Base-by-base conservation (phyloP, 2,329 filamentous ascomycete species). In the Rutstroemia sp. region DNA sequence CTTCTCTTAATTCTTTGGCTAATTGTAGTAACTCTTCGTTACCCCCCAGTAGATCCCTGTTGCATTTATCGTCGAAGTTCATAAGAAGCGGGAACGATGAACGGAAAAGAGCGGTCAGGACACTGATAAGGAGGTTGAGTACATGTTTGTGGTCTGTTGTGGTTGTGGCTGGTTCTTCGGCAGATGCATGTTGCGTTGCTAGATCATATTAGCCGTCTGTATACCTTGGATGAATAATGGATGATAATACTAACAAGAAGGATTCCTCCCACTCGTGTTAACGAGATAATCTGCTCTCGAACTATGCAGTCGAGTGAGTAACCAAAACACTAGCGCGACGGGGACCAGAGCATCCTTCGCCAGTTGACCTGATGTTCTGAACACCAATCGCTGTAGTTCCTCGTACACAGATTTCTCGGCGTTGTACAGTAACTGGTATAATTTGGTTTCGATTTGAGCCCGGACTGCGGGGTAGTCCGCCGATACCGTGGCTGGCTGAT, bases 401-500 rank as follows among this genome's bases (percentile, higher is more conserved):
- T 52, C 58, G 44, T 62, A 65, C 4, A 66, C 56, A 21, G 59
- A 58, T 30, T 51, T 62, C 42, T 63, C 61, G 0, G 64, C 63
- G 3, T 61, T 30, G 19, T 61, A 56, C 14, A 67, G 61, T 4
- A 62, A 58, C 34, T 63, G 56, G 49, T 63, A 67, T 9, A 67
- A 56, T n/a, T 63, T 59, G 4, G 64, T 67, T n/a, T 67, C 64
- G 34, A 67, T 58, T 21, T 59, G 58, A 30, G 63, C 63, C 57
- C 63, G 59, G 7, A 62, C 55, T 46, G 8, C n/a, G 4, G 47
- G 25, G 37, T 39, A 54, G 19, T 14, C 41, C 18, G 38, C 21
- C 18, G 7, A 19, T 52, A 45, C 4, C 5, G 46, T 27, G 16
- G 46, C 46, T 8, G 9, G 18, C 25, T 23, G 18, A 30, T 18